These are phyloP conservation scores for Remersonia thermophila DNA, from an alignment of 2,329 filamentous ascomycete species.

Conservation along the genomic window DNA sequence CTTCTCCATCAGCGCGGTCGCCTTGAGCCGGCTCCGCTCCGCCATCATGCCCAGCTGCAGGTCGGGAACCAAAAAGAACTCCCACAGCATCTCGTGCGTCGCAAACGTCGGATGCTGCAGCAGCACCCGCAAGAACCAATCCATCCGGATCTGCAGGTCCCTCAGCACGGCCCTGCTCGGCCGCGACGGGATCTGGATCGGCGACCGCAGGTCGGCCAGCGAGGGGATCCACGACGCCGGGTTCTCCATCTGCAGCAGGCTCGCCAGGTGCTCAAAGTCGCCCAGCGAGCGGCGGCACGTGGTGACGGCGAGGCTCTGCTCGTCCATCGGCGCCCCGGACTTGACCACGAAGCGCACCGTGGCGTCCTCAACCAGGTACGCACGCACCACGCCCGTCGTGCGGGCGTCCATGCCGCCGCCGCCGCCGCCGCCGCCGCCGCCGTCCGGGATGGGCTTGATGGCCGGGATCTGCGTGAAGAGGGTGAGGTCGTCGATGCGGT, in stretches of 20 bases:
- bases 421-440: too few relatives aligned
- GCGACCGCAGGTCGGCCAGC: constrained; percentile 64
- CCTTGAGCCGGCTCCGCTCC: constrained; percentile 76
- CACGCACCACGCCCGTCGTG: constrained; percentile 84
- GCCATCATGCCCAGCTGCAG: constrained; percentile 83
- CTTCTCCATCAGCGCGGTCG: constrained; percentile 67
- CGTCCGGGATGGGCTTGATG: not conserved
- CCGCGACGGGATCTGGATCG: constrained; percentile 86
- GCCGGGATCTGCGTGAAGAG: constrained; percentile 59
- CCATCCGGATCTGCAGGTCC: constrained; percentile 74
- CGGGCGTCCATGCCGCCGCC: constrained; percentile 53
- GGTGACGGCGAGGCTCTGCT: constrained; percentile 80
- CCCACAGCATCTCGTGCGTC: constrained; percentile 96
- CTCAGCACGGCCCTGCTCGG: constrained; percentile 78
- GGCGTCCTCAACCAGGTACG: constrained; percentile 94
- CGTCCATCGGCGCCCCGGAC: constrained; percentile 73
- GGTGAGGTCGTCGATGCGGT: constrained; percentile 88
- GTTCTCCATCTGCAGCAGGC: constrained; percentile 74
- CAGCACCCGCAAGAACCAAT: constrained; percentile 78
- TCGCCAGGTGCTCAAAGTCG: constrained; percentile 85
- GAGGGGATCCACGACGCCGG: constrained; percentile 90
- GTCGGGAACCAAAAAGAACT: constrained; percentile 95
- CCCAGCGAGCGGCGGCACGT: constrained; percentile 78
- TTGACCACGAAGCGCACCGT: constrained; percentile 89
- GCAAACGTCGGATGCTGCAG: constrained; percentile 83